Evolutionary conservation across 1,284 basidiomycete genomes (phyloP).

Genomic region (Fomitopsis betulina): DNA sequence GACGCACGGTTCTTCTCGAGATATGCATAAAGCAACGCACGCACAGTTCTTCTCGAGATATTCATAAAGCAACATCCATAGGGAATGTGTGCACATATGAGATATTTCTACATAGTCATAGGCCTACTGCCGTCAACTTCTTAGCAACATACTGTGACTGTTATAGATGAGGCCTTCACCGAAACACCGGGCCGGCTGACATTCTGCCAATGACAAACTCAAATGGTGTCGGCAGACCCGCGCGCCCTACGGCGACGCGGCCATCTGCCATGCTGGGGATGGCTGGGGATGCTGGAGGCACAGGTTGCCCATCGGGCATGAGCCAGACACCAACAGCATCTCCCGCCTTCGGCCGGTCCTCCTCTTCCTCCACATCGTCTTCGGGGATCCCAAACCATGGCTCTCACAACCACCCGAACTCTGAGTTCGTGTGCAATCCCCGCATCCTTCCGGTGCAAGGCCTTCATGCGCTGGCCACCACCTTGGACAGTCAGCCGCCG

Average conservation of each 20-base stretch:
- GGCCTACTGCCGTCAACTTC: neutral
- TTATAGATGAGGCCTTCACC: neutral
- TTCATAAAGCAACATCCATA: too few relatives aligned
- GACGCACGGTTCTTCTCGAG: too few relatives aligned
- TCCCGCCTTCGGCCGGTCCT: neutral
- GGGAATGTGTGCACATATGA: neutral
- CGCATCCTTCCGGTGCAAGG: too few relatives aligned
- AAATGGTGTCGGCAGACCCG: neutral
- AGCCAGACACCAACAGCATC: neutral
- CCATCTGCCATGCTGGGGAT: neutral
- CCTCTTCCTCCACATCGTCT: neutral
- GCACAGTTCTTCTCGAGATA: too few relatives aligned
- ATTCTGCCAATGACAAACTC: neutral
- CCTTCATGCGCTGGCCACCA: too few relatives aligned
- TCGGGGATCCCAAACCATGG: slow-evolving; percentile 2
- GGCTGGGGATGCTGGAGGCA: neutral
- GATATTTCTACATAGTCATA: neutral
- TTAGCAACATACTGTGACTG: neutral
- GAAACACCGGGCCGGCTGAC: neutral
- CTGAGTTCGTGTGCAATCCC: slow-evolving; percentile 2
- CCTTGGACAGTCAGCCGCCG: too few relatives aligned
- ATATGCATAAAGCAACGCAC: too few relatives aligned
- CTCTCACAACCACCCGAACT: slow-evolving; percentile 2
- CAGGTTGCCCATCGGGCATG: neutral
- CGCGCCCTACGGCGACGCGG: neutral